Conservation (phyloP, 2,329 filamentous ascomycete genomes). For the Intubia oerlemansii region DNA sequence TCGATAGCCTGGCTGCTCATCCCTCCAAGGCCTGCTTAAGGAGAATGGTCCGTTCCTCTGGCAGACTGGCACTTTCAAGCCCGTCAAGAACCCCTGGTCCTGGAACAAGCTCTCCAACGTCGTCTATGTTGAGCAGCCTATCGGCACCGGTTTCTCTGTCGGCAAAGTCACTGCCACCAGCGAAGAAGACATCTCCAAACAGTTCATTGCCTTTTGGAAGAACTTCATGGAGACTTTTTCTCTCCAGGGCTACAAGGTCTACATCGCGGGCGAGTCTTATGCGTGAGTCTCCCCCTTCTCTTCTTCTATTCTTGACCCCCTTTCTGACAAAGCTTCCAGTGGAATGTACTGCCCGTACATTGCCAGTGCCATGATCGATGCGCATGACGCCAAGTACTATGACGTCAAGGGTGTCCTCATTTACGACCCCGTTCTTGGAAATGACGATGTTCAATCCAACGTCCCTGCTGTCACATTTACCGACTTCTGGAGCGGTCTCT, state of each 20-base stretch:
- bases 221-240: conserved; percentile 53
- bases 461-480: conserved; percentile 35
- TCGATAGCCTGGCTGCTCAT: conserved; percentile 31
- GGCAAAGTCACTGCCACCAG: conserved; percentile 41
- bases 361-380: conserved; percentile 48
- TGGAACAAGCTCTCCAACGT: conserved; percentile 62
- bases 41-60: conserved; percentile 59
- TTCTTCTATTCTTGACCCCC: neutral
- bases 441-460: conserved; percentile 20
- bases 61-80: conserved; percentile 46
- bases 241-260: conserved; percentile 47
- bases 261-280: conserved; percentile 53
- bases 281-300: conserved; percentile 22
- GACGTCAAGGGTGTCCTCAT: conserved; percentile 48
- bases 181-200: conserved; percentile 44
- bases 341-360: conserved; percentile 53
- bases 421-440: conserved; percentile 46
- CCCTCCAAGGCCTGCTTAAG: conserved; percentile 47
- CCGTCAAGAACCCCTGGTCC: conserved; percentile 45
- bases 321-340: conserved; percentile 4
- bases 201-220: conserved; percentile 61
- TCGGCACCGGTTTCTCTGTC: conserved; percentile 46
- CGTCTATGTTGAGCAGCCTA: conserved; percentile 51
- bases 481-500: conserved; percentile 36
- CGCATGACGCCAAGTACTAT: conserved; percentile 42